phyloP scores from a whole-genome alignment of 2,329 filamentous ascomycete genomes.

The Zarea fungicola region DNA sequence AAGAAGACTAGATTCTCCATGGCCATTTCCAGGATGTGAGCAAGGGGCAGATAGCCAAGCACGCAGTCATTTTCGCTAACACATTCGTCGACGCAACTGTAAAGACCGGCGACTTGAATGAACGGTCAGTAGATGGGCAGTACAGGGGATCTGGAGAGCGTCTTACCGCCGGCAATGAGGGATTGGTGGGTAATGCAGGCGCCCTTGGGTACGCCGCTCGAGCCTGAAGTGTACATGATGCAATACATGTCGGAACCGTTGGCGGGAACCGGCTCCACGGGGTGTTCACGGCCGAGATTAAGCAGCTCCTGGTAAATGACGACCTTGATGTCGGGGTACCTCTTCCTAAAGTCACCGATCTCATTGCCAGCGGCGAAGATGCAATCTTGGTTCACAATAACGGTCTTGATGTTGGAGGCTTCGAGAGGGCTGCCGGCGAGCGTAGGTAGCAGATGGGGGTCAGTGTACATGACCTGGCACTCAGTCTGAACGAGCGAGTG shows the following conservation, averaged over 20 bases:
- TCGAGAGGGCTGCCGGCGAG: constrained; percentile 53
- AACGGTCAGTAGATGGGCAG: constrained; percentile 10
- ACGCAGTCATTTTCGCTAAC: constrained; percentile 74
- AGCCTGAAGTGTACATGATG: constrained; percentile 82
- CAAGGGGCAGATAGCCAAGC: constrained; percentile 86
- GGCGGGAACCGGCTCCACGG: constrained; percentile 67
- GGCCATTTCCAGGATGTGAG: constrained; percentile 94
- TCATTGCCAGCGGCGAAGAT: constrained; percentile 47
- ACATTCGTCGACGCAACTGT: constrained; percentile 69
- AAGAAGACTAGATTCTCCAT: constrained; percentile 88
- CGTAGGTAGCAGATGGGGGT: constrained; percentile 70
- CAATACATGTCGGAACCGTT: constrained; percentile 75
- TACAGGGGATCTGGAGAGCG: background rate
- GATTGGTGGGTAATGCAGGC: constrained; percentile 76
- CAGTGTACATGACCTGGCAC: constrained; percentile 78
- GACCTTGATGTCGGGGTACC: constrained; percentile 48
- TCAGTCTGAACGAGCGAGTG: constrained; percentile 81
- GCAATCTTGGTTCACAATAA: constrained; percentile 59
- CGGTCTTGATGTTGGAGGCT: constrained; percentile 49
- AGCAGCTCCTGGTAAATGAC: constrained; percentile 51
- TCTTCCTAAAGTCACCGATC: constrained; percentile 51
- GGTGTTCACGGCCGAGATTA: constrained; percentile 59
- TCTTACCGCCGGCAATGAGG: constrained; percentile 63
- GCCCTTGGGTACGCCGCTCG: constrained; percentile 84
- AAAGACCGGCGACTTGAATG: constrained; percentile 67